phyloP scores from a whole-genome alignment of 1,284 basidiomycete genomes.

The Agroathelia rolfsii region DNA sequence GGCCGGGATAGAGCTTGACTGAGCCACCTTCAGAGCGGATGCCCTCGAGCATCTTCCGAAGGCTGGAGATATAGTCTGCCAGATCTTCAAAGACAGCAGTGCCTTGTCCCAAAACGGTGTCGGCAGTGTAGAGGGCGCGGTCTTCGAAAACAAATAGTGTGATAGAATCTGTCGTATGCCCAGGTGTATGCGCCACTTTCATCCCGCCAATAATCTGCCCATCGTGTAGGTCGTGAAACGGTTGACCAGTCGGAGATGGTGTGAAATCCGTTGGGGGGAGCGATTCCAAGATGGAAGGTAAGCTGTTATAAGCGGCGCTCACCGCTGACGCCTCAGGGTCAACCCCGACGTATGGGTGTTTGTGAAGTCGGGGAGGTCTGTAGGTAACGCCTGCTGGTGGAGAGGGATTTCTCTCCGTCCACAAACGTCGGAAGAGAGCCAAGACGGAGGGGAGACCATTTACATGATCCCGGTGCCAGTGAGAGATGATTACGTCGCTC shows the following conservation, averaged over 20 bases:
- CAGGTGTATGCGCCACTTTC: conserved; percentile 76
- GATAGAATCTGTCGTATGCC: conserved; percentile 86
- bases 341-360: no score
- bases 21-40: conserved; percentile 18
- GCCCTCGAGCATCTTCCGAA: conserved; percentile 52
- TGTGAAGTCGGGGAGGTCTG: conserved; percentile 61
- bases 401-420: conserved; percentile 35
- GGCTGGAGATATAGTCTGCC: conserved; percentile 56
- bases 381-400: no score
- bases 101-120: conserved; percentile 86
- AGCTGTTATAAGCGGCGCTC: conserved; percentile 18
- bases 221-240: conserved; percentile 50
- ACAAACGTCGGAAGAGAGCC: conserved; percentile 48
- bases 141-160: conserved; percentile 57
- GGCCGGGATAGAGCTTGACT: conserved; percentile 69
- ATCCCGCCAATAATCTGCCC: conserved; percentile 42
- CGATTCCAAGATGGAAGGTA: conserved; percentile 32
- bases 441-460: conserved; percentile 72
- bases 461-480: conserved; percentile 85
- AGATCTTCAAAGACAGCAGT: conserved; percentile 89
- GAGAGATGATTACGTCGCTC: conserved; percentile 84
- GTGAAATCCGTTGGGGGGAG: conserved; percentile 35
- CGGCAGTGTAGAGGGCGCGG: conserved; percentile 75
- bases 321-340: no score
- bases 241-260: conserved; percentile 27